phyloP scores from a whole-genome alignment of 1,284 basidiomycete genomes.

The Rhodotorula sp. region DNA sequence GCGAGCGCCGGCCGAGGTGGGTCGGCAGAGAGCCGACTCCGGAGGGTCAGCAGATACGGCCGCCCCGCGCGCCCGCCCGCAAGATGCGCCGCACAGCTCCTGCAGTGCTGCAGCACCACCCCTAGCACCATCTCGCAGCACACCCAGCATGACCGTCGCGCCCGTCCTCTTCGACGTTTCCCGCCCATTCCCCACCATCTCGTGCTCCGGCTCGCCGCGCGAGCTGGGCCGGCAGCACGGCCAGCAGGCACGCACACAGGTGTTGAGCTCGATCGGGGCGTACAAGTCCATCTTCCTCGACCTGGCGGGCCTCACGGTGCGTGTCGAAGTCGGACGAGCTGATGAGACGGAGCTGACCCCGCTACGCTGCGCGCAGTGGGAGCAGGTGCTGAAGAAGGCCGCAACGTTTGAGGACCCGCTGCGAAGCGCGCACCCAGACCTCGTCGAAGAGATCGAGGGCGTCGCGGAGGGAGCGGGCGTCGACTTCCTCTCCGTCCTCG shows the following conservation, averaged over 20 bases:
- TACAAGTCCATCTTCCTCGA: constrained; percentile 1
- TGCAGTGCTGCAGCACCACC: too few species aligned
- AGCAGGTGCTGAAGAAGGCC: neutral
- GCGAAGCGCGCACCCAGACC: constrained; percentile 39
- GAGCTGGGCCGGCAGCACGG: neutral
- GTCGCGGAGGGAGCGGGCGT: constrained; percentile 42
- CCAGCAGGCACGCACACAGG: neutral
- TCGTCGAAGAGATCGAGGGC: constrained; percentile 52
- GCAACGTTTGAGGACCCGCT: neutral
- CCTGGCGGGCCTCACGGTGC: neutral
- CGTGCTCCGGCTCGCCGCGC: neutral
- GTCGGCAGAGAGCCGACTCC: too few species aligned
- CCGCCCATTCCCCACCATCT: neutral
- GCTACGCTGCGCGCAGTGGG: neutral
- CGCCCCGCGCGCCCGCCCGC: too few species aligned
- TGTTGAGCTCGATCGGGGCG: neutral
- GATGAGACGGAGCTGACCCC: neutral
- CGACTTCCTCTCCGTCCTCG: constrained; percentile 51
- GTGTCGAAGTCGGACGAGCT: neutral
- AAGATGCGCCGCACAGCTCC: neutral
- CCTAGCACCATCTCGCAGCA: too few species aligned
- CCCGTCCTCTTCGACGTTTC: neutral
- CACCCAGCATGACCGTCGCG: neutral
- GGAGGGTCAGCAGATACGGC: too few species aligned
- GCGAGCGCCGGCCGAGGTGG: too few species aligned